Conservation (phyloP, 108 stramenopile genomes). For the Skeletonema costatum region DNA sequence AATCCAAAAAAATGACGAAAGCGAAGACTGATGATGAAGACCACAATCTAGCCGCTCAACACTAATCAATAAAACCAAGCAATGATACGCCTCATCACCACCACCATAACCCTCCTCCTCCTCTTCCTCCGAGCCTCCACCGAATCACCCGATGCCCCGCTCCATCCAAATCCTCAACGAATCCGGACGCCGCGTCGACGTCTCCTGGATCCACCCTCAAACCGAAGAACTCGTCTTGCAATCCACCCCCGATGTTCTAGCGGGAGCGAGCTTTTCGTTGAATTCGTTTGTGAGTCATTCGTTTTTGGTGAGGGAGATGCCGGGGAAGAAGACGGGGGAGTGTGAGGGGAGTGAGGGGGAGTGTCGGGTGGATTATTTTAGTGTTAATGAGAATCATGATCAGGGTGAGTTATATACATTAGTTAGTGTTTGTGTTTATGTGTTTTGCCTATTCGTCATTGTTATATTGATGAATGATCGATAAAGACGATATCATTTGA, state of each 20-base stretch:
- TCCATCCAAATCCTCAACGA: constrained; percentile 43
- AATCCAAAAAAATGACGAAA: no score
- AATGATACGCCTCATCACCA: no score
- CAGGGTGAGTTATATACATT: constrained; percentile 50
- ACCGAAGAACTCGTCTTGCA: constrained; percentile 53
- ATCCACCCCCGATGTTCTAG: constrained; percentile 53
- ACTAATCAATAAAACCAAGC: no score
- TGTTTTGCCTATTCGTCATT: background rate
- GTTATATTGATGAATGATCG: no score
- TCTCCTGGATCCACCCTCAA: constrained; percentile 72
- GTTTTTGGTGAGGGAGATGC: constrained; percentile 77
- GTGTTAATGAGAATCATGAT: constrained; percentile 63
- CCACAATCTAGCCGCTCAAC: no score
- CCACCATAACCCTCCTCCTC: no score
- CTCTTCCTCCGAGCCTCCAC: background rate
- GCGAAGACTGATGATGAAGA: no score
- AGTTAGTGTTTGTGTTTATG: constrained; percentile 7
- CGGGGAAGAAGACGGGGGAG: constrained; percentile 49
- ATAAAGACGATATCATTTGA: no score
- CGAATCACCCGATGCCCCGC: constrained; percentile 10
- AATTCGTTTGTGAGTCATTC: constrained; percentile 76
- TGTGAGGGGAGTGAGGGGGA: constrained; percentile 54
- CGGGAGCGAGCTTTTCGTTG: constrained; percentile 55
- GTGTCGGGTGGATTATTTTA: constrained; percentile 59
- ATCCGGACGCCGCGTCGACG: constrained; percentile 59